phyloP scores from a whole-genome alignment of 306 rosid species.

The Lablab purpureus region DNA sequence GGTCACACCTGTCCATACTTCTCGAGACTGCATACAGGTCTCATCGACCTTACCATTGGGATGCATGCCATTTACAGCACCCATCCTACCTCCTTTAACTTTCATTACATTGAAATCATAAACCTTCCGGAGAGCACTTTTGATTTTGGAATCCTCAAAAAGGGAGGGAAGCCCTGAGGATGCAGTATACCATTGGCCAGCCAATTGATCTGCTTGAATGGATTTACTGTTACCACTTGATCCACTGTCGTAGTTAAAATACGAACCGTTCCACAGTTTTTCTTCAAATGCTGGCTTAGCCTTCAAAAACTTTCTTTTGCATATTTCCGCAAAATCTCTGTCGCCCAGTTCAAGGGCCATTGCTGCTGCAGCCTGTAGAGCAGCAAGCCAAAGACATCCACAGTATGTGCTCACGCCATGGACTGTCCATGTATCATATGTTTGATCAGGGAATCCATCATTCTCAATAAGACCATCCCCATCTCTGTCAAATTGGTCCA shows the following conservation, averaged over 20 bases:
- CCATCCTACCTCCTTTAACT: conserved; percentile 92
- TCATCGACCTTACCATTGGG: conserved; percentile 94
- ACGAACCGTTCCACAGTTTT: conserved; percentile 96
- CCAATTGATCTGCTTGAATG: conserved; percentile 96
- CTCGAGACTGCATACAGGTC: conserved; percentile 99
- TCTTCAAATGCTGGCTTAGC: conserved; percentile 89
- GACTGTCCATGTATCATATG: conserved; percentile 97
- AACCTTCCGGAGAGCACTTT: conserved; percentile 80
- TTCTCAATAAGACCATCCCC: conserved; percentile 92
- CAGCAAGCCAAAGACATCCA: conserved; percentile 96
- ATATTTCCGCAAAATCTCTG: conserved; percentile 78
- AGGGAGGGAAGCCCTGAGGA: conserved; percentile 88
- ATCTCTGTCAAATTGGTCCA: conserved; percentile 93
- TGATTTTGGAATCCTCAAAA: conserved; percentile 78
- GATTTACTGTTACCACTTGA: conserved; percentile 91
- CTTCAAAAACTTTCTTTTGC: conserved; percentile 84
- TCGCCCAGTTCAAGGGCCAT: conserved; percentile 92
- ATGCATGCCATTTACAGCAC: conserved; percentile 98
- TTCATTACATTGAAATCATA: conserved; percentile 95
- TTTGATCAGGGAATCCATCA: conserved; percentile 98
- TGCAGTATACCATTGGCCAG: conserved; percentile 99
- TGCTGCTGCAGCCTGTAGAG: conserved; percentile 98
- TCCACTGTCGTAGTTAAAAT: conserved; percentile 95
- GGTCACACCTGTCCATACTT: conserved; percentile 98
- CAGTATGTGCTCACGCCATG: conserved; percentile 98